These are phyloP conservation scores for Cyberlindnera subsufficiens DNA, from an alignment of 805 yeast genomes.

Conservation along the genomic window DNA sequence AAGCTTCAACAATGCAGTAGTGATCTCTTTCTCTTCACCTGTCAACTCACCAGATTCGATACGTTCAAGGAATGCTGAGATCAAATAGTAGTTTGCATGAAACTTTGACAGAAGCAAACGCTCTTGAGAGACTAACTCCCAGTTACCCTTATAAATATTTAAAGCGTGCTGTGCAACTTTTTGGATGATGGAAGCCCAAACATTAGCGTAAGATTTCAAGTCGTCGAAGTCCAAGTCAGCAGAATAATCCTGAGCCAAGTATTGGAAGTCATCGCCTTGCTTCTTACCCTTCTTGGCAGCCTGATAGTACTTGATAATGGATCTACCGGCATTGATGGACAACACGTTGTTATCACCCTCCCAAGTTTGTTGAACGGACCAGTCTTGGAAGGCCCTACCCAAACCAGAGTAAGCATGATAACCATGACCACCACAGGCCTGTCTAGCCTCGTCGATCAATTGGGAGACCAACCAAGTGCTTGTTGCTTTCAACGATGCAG, in stretches of 20 bases:
- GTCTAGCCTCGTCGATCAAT: constrained; percentile 84
- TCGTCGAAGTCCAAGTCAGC: constrained; percentile 19
- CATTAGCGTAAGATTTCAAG: constrained; percentile 16
- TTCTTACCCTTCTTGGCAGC: constrained; percentile 31
- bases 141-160: constrained; percentile 25
- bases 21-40: constrained; percentile 36
- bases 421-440: constrained; percentile 95
- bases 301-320: constrained; percentile 40
- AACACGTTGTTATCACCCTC: constrained; percentile 93
- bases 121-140: constrained; percentile 33
- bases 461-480: constrained; percentile 81
- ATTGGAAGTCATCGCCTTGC: constrained; percentile 24
- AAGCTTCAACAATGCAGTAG: constrained; percentile 51
- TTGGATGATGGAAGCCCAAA: constrained; percentile 32
- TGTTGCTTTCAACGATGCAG: constrained; percentile 85
- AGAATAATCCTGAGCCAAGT: constrained; percentile 26
- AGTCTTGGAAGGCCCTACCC: constrained; percentile 83
- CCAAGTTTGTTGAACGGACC: constrained; percentile 99
- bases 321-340: constrained; percentile 79
- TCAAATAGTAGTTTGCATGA: constrained; percentile 34
- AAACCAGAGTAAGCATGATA: constrained; percentile 90
- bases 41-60: constrained; percentile 15
- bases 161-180: constrained; percentile 26
- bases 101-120: constrained; percentile 33
- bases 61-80: constrained; percentile 27